Percentiles rank a stretch among this genome's conserved stretches.
phyloP scores from a whole-genome alignment of 2,329 filamentous ascomycete genomes.

The Diplocarpon rosae region DNA sequence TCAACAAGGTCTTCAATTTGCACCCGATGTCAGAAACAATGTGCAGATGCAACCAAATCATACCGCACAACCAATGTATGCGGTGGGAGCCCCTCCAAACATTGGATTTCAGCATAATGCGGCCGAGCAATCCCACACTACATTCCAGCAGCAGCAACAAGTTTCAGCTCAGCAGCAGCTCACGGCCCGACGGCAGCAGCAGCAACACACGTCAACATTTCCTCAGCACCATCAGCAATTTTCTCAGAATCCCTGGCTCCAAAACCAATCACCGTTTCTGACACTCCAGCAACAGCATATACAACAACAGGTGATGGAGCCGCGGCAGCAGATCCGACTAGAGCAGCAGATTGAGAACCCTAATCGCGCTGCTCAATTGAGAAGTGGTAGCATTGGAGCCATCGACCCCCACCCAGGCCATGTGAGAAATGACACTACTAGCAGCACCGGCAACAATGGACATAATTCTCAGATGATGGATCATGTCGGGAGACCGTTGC shows the following conservation, averaged over 20 bases:
- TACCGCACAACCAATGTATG: not conserved
- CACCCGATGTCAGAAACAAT: constrained; percentile 8
- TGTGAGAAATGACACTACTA: constrained; percentile 13
- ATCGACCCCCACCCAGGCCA: constrained; percentile 6
- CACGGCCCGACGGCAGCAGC: not conserved
- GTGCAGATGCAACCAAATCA: not conserved
- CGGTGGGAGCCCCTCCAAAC: no score
- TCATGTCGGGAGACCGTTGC: not conserved
- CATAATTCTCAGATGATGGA: constrained; percentile 4
- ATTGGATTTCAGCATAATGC: no score
- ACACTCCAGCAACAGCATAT: not conserved
- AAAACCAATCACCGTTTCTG: not conserved
- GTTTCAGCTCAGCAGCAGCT: not conserved
- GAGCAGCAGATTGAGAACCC: constrained; percentile 9
- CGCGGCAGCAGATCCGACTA: constrained; percentile 4
- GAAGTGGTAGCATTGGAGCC: constrained; percentile 5
- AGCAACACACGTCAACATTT: constrained; percentile 1
- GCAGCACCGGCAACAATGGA: constrained; percentile 12
- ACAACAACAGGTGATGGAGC: not conserved
- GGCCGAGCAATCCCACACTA: constrained; percentile 1
- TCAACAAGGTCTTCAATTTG: constrained; percentile 11
- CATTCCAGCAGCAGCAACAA: constrained; percentile 3
- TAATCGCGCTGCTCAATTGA: constrained; percentile 11
- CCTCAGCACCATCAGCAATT: constrained; percentile 6
- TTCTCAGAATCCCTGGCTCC: not conserved